Conservation (phyloP, 2,329 filamentous ascomycete genomes). For the Chrysoporthe austroafricana region DNA sequence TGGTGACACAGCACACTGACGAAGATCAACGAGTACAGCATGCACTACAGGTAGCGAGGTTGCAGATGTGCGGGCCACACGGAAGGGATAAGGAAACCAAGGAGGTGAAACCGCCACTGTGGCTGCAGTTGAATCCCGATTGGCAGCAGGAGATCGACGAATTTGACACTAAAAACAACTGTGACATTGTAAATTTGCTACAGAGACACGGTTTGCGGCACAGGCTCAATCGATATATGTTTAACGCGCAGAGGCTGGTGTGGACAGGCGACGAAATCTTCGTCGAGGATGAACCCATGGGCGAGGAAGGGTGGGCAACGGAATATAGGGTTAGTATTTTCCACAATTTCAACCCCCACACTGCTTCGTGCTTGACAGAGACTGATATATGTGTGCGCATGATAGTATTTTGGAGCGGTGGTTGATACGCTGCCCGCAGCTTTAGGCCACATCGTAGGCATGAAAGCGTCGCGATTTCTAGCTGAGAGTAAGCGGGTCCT, state of each 20-base stretch:
- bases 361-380: neutral
- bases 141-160: slow-evolving; percentile 1
- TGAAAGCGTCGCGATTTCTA: neutral
- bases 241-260: neutral
- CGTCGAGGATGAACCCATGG: neutral
- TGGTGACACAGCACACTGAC: neutral
- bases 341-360: neutral
- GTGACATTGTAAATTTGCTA: neutral
- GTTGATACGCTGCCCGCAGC: neutral
- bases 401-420: slow-evolving; percentile 10
- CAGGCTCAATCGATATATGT: neutral
- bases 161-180: neutral
- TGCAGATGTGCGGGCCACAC: neutral
- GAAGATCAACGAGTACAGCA: slow-evolving; percentile 4
- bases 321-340: slow-evolving; percentile 20
- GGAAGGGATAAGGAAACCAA: neutral
- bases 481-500: slow-evolving; percentile 1
- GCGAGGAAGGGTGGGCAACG: slow-evolving; percentile 24
- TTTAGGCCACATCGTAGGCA: neutral
- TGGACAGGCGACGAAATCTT: neutral
- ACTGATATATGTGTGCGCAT: neutral
- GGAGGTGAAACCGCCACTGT: neutral
- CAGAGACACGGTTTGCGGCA: slow-evolving; percentile 12
- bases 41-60: neutral
- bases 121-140: slow-evolving; percentile 12